A percentile compares a stretch with the other conserved stretches of the same genome.
phyloP scores from a whole-genome alignment of 2,329 filamentous ascomycete genomes.

The Aspergillus proliferans region DNA sequence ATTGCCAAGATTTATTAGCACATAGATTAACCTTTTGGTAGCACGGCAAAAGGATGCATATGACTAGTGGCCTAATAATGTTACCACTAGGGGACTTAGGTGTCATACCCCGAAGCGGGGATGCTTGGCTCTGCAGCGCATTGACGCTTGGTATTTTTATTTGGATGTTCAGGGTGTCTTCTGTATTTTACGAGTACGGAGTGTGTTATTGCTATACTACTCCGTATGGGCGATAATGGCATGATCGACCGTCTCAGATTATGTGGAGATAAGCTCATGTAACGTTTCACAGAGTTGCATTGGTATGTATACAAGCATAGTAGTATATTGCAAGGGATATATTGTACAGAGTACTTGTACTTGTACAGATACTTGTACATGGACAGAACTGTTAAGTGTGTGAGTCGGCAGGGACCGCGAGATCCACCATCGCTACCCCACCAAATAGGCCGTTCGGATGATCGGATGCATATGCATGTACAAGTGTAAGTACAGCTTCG shows the following conservation, averaged over 20 bases:
- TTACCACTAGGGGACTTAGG: neutral
- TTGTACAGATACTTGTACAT: too few relatives aligned
- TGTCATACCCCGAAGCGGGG: slow-evolving; percentile 6
- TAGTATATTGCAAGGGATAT: too few relatives aligned
- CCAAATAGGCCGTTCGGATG: neutral
- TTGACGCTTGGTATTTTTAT: slow-evolving; percentile 14
- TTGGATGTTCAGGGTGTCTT: slow-evolving; percentile 5
- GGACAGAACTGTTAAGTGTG: too few relatives aligned
- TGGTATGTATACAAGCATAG: slow-evolving; percentile 6
- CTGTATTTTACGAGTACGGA: neutral
- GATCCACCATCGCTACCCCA: neutral
- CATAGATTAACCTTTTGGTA: too few relatives aligned
- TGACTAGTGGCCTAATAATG: too few relatives aligned
- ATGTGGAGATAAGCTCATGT: slow-evolving; percentile 34
- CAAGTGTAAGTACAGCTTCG: slow-evolving; percentile 2
- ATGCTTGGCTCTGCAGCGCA: slow-evolving; percentile 18
- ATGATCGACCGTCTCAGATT: slow-evolving; percentile 24
- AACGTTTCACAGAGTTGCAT: slow-evolving; percentile 26
- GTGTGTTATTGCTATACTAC: slow-evolving; percentile 5
- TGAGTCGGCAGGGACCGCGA: too few relatives aligned
- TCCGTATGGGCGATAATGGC: slow-evolving; percentile 1
- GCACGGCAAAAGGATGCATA: too few relatives aligned
- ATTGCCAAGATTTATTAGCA: too few relatives aligned
- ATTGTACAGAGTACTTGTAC: too few relatives aligned
- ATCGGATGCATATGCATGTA: neutral